Conservation (phyloP, 805 yeast species). For the Kuraishia hungarica region DNA sequence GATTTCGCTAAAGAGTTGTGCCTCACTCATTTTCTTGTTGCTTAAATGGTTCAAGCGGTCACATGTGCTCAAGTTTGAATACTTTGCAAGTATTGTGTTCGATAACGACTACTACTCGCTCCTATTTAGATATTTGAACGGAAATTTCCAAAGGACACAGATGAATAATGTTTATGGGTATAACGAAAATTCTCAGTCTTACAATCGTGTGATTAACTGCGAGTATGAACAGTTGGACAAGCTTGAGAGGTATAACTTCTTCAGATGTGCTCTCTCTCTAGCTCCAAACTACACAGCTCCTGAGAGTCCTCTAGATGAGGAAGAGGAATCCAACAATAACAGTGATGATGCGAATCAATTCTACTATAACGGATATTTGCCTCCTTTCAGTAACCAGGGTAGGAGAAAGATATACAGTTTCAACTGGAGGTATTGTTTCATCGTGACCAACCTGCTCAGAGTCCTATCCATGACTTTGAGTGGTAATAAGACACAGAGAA, state of each 20-base stretch:
- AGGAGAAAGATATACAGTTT: slow-evolving; percentile 12
- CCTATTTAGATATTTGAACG: slow-evolving; percentile 23
- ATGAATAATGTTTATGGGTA: slow-evolving; percentile 15
- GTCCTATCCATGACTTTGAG: slow-evolving; percentile 46
- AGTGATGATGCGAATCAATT: neutral
- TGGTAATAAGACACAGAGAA: slow-evolving; percentile 65
- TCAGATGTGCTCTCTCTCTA: slow-evolving; percentile 12
- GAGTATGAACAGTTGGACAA: slow-evolving; percentile 20
- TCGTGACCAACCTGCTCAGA: slow-evolving; percentile 42
- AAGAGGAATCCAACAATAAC: neutral
- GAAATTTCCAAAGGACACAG: slow-evolving; percentile 19
- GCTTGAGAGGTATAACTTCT: slow-evolving; percentile 18
- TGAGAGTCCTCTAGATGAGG: neutral
- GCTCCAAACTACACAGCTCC: slow-evolving; percentile 2
- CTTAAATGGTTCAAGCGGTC: slow-evolving; percentile 72
- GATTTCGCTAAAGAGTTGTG: slow-evolving; percentile 47
- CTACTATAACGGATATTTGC: neutral
- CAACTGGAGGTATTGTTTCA: slow-evolving; percentile 34
- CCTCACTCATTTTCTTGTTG: slow-evolving; percentile 43
- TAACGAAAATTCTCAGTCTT: neutral
- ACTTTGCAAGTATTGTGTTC: slow-evolving; percentile 58
- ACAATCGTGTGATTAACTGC: slow-evolving; percentile 16
- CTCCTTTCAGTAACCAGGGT: neutral
- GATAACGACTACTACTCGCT: slow-evolving; percentile 53
- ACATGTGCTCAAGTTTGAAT: slow-evolving; percentile 75